Percentiles rank a stretch among this genome's conserved stretches.
These are phyloP conservation scores for Diaporthe velutina DNA, from an alignment of 2,329 filamentous ascomycete genomes.

Conservation along the genomic window DNA sequence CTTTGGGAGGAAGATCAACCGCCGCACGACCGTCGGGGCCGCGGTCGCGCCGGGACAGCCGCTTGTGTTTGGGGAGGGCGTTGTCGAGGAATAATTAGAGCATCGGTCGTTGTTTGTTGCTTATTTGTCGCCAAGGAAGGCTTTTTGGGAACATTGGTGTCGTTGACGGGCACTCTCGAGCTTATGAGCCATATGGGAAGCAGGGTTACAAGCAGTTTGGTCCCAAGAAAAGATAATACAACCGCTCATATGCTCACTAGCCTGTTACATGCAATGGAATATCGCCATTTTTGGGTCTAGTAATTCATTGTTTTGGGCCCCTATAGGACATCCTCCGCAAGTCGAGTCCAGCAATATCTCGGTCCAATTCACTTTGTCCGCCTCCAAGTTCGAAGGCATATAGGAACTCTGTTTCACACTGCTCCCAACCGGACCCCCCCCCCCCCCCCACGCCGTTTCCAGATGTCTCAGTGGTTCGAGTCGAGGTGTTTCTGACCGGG, in stretches of 20 bases:
- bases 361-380: not conserved
- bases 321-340: not conserved
- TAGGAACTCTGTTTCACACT: not conserved
- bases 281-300: not conserved
- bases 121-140: not conserved
- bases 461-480: not conserved
- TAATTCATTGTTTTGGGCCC: not conserved
- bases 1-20: slow-evolving; percentile 56
- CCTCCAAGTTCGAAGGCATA: not conserved
- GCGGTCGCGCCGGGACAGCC: slow-evolving; percentile 51
- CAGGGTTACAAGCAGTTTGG: not conserved
- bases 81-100: slow-evolving; percentile 42
- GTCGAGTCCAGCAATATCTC: not conserved
- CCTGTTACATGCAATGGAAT: not conserved
- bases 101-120: not conserved
- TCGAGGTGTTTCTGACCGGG: not conserved
- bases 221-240: not conserved
- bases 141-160: not conserved
- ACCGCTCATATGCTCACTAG: not conserved
- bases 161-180: not conserved
- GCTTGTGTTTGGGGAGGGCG: slow-evolving; percentile 47
- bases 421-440: not conserved
- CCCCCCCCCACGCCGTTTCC: not conserved
- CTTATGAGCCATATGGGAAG: not conserved
- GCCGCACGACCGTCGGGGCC: slow-evolving; percentile 58